phyloP scores from a whole-genome alignment of 371 early-diverging fungal species.

The Dichotomocladium elegans region DNA sequence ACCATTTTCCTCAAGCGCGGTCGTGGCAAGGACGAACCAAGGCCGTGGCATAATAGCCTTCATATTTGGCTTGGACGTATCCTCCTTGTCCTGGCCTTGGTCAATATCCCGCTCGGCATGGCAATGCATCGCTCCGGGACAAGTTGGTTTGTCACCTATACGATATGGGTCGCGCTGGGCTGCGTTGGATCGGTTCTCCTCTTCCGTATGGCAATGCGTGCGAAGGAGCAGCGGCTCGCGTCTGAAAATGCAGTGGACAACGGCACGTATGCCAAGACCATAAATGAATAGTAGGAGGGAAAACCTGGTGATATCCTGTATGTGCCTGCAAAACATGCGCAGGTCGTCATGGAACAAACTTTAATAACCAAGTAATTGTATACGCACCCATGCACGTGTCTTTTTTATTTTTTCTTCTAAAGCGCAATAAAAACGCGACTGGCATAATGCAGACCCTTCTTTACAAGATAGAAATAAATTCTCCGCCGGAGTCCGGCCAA shows the following conservation, averaged over 20 bases:
- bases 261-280: not conserved
- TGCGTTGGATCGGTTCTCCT: conserved; percentile 10
- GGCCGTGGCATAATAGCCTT: conserved; percentile 28
- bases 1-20: conserved; percentile 19
- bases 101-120: conserved; percentile 37
- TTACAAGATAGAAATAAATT: conserved; percentile 15
- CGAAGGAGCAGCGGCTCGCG: not conserved
- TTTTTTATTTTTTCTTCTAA: conserved; percentile 1
- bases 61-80: conserved; percentile 32
- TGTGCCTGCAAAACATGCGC: too few species aligned
- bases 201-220: conserved; percentile 5
- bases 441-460: conserved; percentile 12
- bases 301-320: too few species aligned
- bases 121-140: conserved; percentile 12
- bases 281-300: not conserved
- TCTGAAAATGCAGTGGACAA: not conserved
- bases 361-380: not conserved
- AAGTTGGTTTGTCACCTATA: conserved; percentile 17
- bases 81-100: conserved; percentile 12
- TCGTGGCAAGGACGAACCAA: conserved; percentile 8
- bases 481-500: conserved; percentile 5
- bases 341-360: not conserved
- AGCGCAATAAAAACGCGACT: conserved; percentile 17
- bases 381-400: too few species aligned
- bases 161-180: conserved; percentile 13